These are phyloP conservation scores for Eruca vesicaria DNA, from an alignment of 441 rosid species.

Conservation along the genomic window DNA sequence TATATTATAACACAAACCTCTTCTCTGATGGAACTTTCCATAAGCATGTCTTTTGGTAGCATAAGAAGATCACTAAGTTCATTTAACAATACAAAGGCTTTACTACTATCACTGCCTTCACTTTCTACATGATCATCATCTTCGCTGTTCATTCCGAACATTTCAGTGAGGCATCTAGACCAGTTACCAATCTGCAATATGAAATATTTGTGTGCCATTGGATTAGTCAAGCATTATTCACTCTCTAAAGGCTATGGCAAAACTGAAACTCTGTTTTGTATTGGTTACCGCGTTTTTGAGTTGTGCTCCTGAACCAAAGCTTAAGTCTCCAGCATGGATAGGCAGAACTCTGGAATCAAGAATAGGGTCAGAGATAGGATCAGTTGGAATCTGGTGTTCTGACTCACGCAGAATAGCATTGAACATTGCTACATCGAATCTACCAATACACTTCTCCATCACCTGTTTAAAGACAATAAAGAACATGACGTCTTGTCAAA, in stretches of 20 bases:
- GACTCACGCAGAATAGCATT: conserved; percentile 89
- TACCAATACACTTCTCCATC: conserved; percentile 67
- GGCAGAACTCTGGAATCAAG: conserved; percentile 74
- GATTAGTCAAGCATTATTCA: background rate
- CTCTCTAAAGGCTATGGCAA: background rate
- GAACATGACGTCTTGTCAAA: background rate
- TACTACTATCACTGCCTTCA: conserved; percentile 26
- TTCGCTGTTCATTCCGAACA: conserved; percentile 50
- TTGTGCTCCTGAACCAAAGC: conserved; percentile 94
- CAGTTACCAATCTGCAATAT: conserved; percentile 72
- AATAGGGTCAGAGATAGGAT: conserved; percentile 88
- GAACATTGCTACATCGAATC: conserved; percentile 94
- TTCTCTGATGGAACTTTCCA: conserved; percentile 56
- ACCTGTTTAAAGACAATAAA: conserved; percentile 45
- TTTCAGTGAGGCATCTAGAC: conserved; percentile 73
- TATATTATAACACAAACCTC: conserved; percentile 49
- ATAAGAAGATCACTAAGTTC: conserved; percentile 80
- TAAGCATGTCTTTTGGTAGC: conserved; percentile 91
- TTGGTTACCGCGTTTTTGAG: conserved; percentile 71
- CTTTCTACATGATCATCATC: conserved; percentile 32
- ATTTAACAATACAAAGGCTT: conserved; percentile 57
- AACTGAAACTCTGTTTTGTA: background rate
- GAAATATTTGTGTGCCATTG: background rate
- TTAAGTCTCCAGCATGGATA: conserved; percentile 80
- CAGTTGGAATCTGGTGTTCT: conserved; percentile 82